A percentile compares a stretch with the other conserved stretches of the same genome.
phyloP scores from a whole-genome alignment of 352 stramenopile genomes.

The Phytophthora gonapodyides region DNA sequence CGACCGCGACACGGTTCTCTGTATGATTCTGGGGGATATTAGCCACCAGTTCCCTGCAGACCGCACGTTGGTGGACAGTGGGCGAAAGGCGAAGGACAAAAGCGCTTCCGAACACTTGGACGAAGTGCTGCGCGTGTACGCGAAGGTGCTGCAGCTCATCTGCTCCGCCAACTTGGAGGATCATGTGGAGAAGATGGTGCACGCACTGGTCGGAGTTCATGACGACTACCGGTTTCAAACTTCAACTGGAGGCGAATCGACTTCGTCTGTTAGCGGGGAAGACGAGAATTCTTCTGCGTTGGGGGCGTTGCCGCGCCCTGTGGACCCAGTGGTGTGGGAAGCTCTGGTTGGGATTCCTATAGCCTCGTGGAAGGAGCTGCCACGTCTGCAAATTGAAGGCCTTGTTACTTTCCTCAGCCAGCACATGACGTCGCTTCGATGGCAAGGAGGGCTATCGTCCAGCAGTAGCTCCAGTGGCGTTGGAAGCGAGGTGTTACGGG shows the following conservation, averaged over 20 bases:
- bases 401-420: conserved; percentile 62
- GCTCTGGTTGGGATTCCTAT: conserved; percentile 56
- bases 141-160: conserved; percentile 71
- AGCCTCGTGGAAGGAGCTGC: conserved; percentile 50
- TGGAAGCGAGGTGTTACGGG: conserved; percentile 17
- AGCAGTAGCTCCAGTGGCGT: conserved; percentile 1
- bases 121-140: conserved; percentile 74
- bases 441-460: conserved; percentile 47
- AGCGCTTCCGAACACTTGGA: conserved; percentile 35
- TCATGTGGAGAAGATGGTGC: conserved; percentile 82
- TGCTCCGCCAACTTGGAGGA: conserved; percentile 71
- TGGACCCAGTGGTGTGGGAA: conserved; percentile 75
- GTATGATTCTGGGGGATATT: conserved; percentile 78
- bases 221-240: conserved; percentile 81
- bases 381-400: conserved; percentile 44
- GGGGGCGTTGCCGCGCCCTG: conserved; percentile 48
- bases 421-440: conserved; percentile 64
- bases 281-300: conserved; percentile 13
- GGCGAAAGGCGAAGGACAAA: conserved; percentile 21
- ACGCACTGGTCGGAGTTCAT: conserved; percentile 78
- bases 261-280: conserved; percentile 14
- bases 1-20: conserved; percentile 81
- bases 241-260: conserved; percentile 13
- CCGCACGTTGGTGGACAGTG: conserved; percentile 29
- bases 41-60: conserved; percentile 58